Evolutionary conservation across 2,329 filamentous ascomycete genomes (phyloP), one percentile per base, ranked within the genome.

Genomic region (Penicillium decumbens): DNA sequence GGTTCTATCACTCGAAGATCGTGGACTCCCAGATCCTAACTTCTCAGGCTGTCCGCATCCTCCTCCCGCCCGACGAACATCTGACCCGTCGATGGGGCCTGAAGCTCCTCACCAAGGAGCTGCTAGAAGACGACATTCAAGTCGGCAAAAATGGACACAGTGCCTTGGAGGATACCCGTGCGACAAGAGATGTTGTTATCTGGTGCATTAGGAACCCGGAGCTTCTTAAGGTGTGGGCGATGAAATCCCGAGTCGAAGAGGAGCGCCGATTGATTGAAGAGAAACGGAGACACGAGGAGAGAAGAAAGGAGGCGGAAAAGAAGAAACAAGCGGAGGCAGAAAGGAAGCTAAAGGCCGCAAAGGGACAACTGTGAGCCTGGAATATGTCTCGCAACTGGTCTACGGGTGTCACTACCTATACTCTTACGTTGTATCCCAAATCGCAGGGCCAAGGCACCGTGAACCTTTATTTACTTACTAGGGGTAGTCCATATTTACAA

Each of bases 151-250:
- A 56, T 1, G 74, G 76, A 1, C 77, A 80, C 43, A 71, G 77
- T 59, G 72, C 72, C 41, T 54, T 80, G 4, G 75, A 80, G 56
- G 75, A 80, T 62, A 72, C 76, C 0, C 68, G 76, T 29, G 77
- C 78, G 0, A 67, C 73, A 0, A 69, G 78, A 6, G 77, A 80
- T 57, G 56, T 80, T 41, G 67, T 72, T 4, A 59, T 80, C 2
- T 77, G 69, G 67, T 74, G 69, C 47, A 56, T 76, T n/a, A 65
- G 64, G 48, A 66, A 76, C n/a, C 62, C 62, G 2, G 61, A 67
- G 1, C 53, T 51, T 10, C 61, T 79, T 7, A 50, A 58, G 3
- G 60, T 39, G 15, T 74, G 72, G 69, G 74, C 58, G 1, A 43
- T 43, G 15, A 33, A 43, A 25, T 20, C 40, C 10, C 51, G 49